phyloP scores from a whole-genome alignment of 306 rosid genomes.

The Cyclanthera cordifolia region DNA sequence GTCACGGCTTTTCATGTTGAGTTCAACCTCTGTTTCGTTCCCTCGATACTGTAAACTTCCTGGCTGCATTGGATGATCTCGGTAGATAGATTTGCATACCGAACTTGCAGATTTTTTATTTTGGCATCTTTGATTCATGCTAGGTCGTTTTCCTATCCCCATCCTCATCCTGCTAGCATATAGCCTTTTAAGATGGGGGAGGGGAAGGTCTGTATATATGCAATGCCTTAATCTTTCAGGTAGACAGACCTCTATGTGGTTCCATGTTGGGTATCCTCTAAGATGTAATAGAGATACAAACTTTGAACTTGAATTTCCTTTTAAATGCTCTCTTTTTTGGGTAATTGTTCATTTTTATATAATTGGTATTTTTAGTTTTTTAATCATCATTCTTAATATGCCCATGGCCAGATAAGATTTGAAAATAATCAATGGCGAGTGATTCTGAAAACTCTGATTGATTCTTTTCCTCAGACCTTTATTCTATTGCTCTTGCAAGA shows the following conservation, averaged over 20 bases:
- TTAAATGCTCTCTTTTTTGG: not conserved
- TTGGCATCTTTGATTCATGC: not conserved
- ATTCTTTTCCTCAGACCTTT: not conserved
- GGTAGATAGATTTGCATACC: not conserved
- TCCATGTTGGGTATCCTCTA: constrained; percentile 1
- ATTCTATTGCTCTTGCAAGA: not conserved
- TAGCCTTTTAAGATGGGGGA: not conserved
- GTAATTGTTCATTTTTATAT: not conserved
- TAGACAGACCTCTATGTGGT: constrained; percentile 8
- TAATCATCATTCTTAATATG: not conserved
- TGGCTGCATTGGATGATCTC: constrained; percentile 5
- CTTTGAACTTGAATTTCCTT: constrained; percentile 1
- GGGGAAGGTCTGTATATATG: not conserved
- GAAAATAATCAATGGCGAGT: not conserved
- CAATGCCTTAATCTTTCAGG: constrained; percentile 12
- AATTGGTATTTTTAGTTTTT: not conserved
- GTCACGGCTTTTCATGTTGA: constrained; percentile 10
- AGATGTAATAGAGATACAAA: not conserved
- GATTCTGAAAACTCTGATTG: not conserved
- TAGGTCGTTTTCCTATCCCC: not conserved
- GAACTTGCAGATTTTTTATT: constrained; percentile 1
- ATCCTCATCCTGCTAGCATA: not conserved
- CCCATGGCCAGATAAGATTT: not conserved
- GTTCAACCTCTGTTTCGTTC: not conserved
- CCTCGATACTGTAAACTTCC: constrained; percentile 3